Percentiles rank a stretch among this genome's conserved stretches.
These are phyloP conservation scores for Trichoderma asperelloides DNA, from an alignment of 495 filamentous ascomycete genomes.

Conservation along the genomic window DNA sequence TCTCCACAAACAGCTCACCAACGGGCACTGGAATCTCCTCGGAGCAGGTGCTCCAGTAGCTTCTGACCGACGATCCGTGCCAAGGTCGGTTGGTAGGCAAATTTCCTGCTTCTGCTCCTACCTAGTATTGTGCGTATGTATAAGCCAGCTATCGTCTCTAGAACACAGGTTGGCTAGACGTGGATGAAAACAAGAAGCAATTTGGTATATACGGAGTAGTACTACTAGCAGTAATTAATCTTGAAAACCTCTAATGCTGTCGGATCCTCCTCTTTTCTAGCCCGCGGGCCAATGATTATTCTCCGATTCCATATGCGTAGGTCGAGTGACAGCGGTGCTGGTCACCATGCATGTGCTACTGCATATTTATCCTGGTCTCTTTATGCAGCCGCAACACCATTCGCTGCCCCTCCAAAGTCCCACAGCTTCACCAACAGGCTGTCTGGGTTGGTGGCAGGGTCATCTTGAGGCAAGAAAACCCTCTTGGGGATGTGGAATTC, in stretches of 20 bases:
- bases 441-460: slow-evolving; percentile 30
- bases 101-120: too few relatives aligned
- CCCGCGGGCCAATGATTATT: not conserved
- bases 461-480: slow-evolving; percentile 58
- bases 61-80: too few relatives aligned
- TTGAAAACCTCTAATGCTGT: not conserved
- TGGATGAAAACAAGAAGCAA: not conserved
- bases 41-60: not conserved
- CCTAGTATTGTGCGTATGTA: too few relatives aligned
- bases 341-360: not conserved
- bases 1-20: not conserved
- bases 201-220: not conserved
- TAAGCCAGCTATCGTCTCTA: not conserved
- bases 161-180: too few relatives aligned
- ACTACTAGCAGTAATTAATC: too few relatives aligned
- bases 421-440: slow-evolving; percentile 47
- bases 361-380: not conserved
- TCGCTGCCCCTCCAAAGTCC: slow-evolving; percentile 33
- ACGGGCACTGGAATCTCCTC: not conserved
- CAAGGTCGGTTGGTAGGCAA: too few relatives aligned
- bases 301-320: not conserved
- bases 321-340: not conserved
- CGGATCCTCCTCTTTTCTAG: not conserved
- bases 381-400: not conserved
- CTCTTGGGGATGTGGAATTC: slow-evolving; percentile 91